phyloP scores from a whole-genome alignment of 2,329 filamentous ascomycete species.

The Bipolaris bicolor region DNA sequence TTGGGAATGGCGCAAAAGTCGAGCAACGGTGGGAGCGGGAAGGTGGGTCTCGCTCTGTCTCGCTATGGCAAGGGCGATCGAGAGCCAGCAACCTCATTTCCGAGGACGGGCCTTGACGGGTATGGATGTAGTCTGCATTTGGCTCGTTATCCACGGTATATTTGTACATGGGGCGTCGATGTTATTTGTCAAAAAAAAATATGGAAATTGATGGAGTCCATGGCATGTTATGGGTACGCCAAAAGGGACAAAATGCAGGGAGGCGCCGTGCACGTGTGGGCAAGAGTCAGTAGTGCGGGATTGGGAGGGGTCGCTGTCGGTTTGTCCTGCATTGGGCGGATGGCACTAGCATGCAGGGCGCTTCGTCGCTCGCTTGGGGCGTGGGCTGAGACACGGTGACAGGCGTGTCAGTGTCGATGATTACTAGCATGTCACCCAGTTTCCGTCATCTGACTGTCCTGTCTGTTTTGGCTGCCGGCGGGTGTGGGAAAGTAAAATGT shows the following conservation, averaged over 20 bases:
- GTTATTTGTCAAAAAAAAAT: too few species aligned
- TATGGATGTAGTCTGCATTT: not conserved
- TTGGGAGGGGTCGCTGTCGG: not conserved
- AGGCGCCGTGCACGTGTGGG: not conserved
- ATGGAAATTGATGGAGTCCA: too few species aligned
- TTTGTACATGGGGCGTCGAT: not conserved
- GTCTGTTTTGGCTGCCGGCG: too few species aligned
- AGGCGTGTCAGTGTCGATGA: constrained; percentile 1
- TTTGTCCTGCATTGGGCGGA: not conserved
- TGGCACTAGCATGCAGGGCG: constrained; percentile 23
- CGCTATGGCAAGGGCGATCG: constrained; percentile 30
- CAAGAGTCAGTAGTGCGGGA: not conserved
- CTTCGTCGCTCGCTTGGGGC: constrained; percentile 21
- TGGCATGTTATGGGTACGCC: not conserved
- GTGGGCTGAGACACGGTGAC: constrained; percentile 25
- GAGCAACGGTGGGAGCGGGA: constrained; percentile 17
- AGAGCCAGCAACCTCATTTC: constrained; percentile 35
- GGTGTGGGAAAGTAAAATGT: too few species aligned
- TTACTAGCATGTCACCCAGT: not conserved
- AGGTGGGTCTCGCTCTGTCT: constrained; percentile 20
- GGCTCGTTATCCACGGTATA: not conserved
- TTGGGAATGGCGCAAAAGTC: constrained; percentile 16
- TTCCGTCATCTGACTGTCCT: not conserved
- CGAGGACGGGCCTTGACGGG: constrained; percentile 21
- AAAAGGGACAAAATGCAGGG: not conserved